These are phyloP conservation scores for Hymenoscyphus fraxineus DNA, from an alignment of 2,329 filamentous ascomycete genomes.

Conservation along the genomic window DNA sequence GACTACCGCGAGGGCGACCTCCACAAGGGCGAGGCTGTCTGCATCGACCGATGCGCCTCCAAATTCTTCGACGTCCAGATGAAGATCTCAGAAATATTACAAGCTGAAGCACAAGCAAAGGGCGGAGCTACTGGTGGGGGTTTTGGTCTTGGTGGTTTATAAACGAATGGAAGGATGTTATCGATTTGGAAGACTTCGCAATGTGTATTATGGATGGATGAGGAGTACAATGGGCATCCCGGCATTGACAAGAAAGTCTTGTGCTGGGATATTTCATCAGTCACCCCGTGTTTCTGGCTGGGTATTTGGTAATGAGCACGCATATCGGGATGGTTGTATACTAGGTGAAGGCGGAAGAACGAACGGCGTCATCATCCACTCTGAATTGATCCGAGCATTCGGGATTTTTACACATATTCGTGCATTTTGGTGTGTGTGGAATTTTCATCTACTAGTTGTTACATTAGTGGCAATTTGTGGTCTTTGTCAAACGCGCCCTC, in stretches of 20 bases:
- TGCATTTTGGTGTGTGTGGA: too few relatives aligned
- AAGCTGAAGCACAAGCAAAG: conserved; percentile 72
- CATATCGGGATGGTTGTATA: background rate
- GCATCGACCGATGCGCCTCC: conserved; percentile 91
- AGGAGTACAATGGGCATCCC: background rate
- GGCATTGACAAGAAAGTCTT: background rate
- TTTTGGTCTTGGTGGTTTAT: conserved; percentile 47
- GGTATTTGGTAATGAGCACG: background rate
- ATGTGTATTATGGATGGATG: conserved; percentile 13
- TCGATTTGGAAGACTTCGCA: conserved; percentile 1
- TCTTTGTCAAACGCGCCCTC: too few relatives aligned
- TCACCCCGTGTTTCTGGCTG: background rate
- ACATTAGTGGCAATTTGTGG: too few relatives aligned
- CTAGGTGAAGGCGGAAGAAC: background rate
- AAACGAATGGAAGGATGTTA: conserved; percentile 23
- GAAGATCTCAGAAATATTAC: conserved; percentile 96
- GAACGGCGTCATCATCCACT: conserved; percentile 1
- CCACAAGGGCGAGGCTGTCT: conserved; percentile 98
- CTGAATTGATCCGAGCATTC: background rate
- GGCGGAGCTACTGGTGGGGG: conserved; percentile 48
- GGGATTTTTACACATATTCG: too few relatives aligned
- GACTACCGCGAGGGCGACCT: conserved; percentile 95
- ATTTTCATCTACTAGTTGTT: too few relatives aligned
- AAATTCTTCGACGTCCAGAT: conserved; percentile 99
- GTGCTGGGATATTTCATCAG: background rate